Conservation (phyloP, 331 rosid genomes). For the Prunus yedoensis region DNA sequence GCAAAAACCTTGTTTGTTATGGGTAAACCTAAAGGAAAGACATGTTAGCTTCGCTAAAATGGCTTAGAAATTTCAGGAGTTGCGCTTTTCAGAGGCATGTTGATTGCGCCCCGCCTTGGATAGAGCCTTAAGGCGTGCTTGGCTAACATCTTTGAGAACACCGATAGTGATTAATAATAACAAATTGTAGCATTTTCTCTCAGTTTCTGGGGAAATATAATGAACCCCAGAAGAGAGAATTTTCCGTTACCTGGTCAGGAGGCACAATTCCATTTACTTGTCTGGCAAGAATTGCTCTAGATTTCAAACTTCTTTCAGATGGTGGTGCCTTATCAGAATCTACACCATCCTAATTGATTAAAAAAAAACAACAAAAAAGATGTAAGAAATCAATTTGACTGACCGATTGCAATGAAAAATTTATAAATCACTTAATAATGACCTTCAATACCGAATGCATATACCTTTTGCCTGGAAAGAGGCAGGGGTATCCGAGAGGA, state of each 20-base stretch:
- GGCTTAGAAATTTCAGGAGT: neutral
- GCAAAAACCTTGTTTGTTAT: neutral
- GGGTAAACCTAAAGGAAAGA: neutral
- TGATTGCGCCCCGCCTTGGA: neutral
- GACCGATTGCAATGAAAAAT: constrained; percentile 14
- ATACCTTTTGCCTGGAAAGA: constrained; percentile 65
- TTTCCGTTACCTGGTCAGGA: constrained; percentile 58
- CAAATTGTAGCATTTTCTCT: neutral
- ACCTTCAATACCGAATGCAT: constrained; percentile 13
- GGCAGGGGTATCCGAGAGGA: constrained; percentile 56
- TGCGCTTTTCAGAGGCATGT: neutral
- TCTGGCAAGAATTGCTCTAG: constrained; percentile 64
- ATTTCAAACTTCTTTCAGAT: constrained; percentile 70
- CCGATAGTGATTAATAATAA: neutral
- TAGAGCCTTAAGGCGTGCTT: neutral
- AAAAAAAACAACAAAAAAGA: constrained; percentile 7
- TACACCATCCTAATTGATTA: constrained; percentile 55
- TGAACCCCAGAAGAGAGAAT: constrained; percentile 11
- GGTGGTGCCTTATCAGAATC: constrained; percentile 68
- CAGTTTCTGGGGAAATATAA: neutral
- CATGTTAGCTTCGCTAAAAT: neutral
- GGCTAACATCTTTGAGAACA: neutral
- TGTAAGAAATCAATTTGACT: neutral
- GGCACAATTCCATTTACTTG: constrained; percentile 72
- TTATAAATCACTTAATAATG: constrained; percentile 8